phyloP scores from a whole-genome alignment of 2,329 filamentous ascomycete genomes.

The Penicillium sp. region DNA sequence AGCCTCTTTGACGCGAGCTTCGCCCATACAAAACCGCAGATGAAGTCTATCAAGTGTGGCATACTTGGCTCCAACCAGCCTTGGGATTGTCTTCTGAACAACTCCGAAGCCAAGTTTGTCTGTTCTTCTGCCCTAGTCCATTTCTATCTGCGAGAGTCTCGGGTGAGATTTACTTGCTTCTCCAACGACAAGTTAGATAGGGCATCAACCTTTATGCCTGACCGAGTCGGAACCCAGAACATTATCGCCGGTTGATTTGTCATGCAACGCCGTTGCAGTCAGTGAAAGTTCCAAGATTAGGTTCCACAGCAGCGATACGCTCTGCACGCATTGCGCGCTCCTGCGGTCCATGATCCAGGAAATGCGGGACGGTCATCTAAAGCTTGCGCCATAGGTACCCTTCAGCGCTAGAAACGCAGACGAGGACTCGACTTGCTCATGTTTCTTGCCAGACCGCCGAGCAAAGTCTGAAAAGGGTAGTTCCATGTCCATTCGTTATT shows the following conservation, averaged over 20 bases:
- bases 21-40: no score
- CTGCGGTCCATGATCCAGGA: slow-evolving; percentile 21
- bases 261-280: background rate
- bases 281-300: background rate
- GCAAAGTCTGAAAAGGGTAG: background rate
- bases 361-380: slow-evolving; percentile 14
- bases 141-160: no score
- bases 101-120: no score
- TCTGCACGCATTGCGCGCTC: slow-evolving; percentile 8
- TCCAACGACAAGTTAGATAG: no score
- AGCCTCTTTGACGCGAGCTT: no score
- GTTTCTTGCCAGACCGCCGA: background rate
- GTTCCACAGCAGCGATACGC: slow-evolving; percentile 12
- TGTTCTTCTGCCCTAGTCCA: no score
- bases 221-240: background rate
- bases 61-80: no score
- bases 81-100: no score
- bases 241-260: background rate
- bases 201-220: background rate
- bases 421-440: slow-evolving; percentile 7
- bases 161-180: no score
- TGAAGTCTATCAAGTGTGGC: no score
- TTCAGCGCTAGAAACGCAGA: slow-evolving; percentile 15
- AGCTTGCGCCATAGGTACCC: slow-evolving; percentile 10
- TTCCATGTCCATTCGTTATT: background rate